These are phyloP conservation scores for Aschersonia sp. DNA, from an alignment of 2,329 filamentous ascomycete genomes.

Conservation along the genomic window DNA sequence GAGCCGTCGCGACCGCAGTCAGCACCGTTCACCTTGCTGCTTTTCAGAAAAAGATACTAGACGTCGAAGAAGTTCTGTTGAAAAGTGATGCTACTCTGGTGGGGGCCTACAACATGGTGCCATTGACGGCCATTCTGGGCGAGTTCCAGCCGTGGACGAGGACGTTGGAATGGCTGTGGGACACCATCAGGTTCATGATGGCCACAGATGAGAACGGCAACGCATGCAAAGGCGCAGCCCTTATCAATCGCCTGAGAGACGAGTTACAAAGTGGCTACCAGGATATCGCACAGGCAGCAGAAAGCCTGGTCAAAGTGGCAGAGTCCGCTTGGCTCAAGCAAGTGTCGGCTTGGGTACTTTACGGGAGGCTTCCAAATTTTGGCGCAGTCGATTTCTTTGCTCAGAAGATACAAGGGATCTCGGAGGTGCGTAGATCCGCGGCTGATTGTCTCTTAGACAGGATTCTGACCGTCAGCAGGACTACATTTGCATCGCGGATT, in stretches of 20 bases:
- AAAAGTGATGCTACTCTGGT: slow-evolving; percentile 65
- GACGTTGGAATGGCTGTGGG: slow-evolving; percentile 75
- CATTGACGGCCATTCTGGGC: slow-evolving; percentile 67
- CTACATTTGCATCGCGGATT: slow-evolving; percentile 40
- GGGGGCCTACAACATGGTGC: slow-evolving; percentile 86
- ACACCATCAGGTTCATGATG: slow-evolving; percentile 55
- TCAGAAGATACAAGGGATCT: slow-evolving; percentile 28
- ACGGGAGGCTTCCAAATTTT: slow-evolving; percentile 67
- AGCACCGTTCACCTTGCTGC: slow-evolving; percentile 58
- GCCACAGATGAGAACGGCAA: slow-evolving; percentile 16
- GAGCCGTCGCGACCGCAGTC: slow-evolving; percentile 72
- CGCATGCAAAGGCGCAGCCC: slow-evolving; percentile 49
- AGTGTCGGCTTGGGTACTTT: slow-evolving; percentile 78
- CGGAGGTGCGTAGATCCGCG: slow-evolving; percentile 16
- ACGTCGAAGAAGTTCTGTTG: slow-evolving; percentile 70
- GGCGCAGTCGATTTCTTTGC: slow-evolving; percentile 84
- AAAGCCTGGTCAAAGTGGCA: slow-evolving; percentile 59
- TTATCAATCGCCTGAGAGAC: slow-evolving; percentile 63
- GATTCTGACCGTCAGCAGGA: slow-evolving; percentile 20
- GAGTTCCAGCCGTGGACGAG: slow-evolving; percentile 83
- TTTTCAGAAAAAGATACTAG: slow-evolving; percentile 73
- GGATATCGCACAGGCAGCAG: slow-evolving; percentile 67
- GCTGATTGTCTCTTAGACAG: background rate
- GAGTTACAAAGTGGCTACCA: slow-evolving; percentile 79
- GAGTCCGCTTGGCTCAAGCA: slow-evolving; percentile 89